phyloP scores from a whole-genome alignment of 768 basidiomycete genomes.

The Pilatotrama ljubarskyi region DNA sequence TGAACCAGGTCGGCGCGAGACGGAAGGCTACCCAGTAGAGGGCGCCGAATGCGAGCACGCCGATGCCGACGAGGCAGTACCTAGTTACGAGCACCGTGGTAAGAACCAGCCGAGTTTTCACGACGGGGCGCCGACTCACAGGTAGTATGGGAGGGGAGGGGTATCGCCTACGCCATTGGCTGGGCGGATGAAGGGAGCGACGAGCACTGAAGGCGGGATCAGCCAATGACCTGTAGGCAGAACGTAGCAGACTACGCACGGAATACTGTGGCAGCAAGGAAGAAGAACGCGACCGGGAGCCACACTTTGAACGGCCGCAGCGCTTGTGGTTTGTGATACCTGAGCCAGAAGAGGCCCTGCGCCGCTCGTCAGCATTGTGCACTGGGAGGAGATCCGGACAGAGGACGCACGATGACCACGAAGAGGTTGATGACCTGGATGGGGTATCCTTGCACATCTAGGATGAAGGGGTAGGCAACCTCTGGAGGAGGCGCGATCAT shows the following conservation, averaged over 20 bases:
- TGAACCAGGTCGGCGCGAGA: slow-evolving; percentile 44
- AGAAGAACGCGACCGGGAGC: slow-evolving; percentile 12
- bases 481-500: slow-evolving; percentile 40
- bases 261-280: slow-evolving; percentile 43
- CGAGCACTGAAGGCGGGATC: slow-evolving; percentile 37
- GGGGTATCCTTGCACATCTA: slow-evolving; percentile 49
- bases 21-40: slow-evolving; percentile 38
- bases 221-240: background rate
- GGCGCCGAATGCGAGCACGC: slow-evolving; percentile 16
- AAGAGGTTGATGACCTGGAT: slow-evolving; percentile 53
- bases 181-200: slow-evolving; percentile 56
- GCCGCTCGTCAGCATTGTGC: background rate
- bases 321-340: slow-evolving; percentile 47
- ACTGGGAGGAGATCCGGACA: background rate
- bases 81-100: background rate
- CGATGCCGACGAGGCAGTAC: slow-evolving; percentile 32
- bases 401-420: slow-evolving; percentile 43
- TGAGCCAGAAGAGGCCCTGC: slow-evolving; percentile 51
- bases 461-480: slow-evolving; percentile 39
- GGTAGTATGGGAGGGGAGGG: slow-evolving; percentile 38
- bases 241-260: slow-evolving; percentile 38
- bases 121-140: background rate
- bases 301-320: slow-evolving; percentile 44
- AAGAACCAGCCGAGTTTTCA: background rate
- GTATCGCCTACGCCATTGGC: slow-evolving; percentile 57